A percentile compares a stretch with the other conserved stretches of the same genome.
phyloP scores from a whole-genome alignment of 257 asterid genomes.

The Solanum peruvianum region DNA sequence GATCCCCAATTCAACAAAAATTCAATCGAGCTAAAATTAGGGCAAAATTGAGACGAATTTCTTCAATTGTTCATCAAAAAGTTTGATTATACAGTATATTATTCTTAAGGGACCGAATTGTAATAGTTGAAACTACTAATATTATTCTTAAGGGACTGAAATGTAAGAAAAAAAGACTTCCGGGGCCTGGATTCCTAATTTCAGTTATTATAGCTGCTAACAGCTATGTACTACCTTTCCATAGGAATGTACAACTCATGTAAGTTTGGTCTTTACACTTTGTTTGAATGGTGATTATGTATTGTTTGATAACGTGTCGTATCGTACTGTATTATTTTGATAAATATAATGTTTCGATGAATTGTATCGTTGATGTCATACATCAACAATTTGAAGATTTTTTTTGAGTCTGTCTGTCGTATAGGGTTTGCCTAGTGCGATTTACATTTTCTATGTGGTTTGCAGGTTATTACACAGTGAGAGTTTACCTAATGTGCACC shows the following conservation, averaged over 20 bases:
- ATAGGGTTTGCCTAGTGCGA: no score
- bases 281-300: background rate
- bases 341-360: accelerated
- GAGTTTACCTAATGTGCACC: accelerated
- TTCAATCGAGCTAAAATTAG: background rate
- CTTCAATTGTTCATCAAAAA: background rate
- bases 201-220: background rate
- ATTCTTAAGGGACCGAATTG: background rate
- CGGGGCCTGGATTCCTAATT: background rate
- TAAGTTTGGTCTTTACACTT: background rate
- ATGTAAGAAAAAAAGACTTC: background rate
- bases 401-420: no score
- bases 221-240: background rate
- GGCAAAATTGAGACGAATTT: background rate
- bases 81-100: background rate
- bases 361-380: no score
- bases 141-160: background rate
- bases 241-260: background rate
- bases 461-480: no score
- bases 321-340: no score
- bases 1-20: background rate
- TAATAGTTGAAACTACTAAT: background rate
- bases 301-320: no score
- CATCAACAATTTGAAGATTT: no score
- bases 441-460: background rate